phyloP scores from a whole-genome alignment of 2,329 filamentous ascomycete species.

The Verticillium nonalfalfae region DNA sequence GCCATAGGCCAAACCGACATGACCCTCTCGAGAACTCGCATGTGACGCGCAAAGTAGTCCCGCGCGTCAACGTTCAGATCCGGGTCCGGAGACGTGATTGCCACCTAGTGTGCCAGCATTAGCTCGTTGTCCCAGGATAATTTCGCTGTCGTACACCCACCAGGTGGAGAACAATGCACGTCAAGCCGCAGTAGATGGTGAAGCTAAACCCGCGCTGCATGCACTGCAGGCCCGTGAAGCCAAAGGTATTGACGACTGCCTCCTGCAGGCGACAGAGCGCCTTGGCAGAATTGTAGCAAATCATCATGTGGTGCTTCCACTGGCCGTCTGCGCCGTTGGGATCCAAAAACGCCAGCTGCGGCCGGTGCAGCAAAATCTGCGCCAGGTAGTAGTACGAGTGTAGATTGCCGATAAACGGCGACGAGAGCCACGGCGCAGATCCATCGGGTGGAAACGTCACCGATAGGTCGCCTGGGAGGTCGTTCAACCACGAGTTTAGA shows the following conservation, averaged over 20 bases:
- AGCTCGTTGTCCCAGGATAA: neutral
- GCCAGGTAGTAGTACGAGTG: constrained; percentile 84
- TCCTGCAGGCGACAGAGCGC: constrained; percentile 82
- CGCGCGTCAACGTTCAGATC: constrained; percentile 79
- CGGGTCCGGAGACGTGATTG: constrained; percentile 87
- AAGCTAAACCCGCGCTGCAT: constrained; percentile 96
- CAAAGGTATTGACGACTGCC: constrained; percentile 68
- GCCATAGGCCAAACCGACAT: constrained; percentile 80
- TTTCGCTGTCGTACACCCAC: constrained; percentile 48
- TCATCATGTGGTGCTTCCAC: constrained; percentile 84
- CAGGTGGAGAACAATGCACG: constrained; percentile 87
- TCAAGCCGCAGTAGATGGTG: constrained; percentile 85
- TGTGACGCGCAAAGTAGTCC: constrained; percentile 86
- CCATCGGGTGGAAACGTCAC: constrained; percentile 73
- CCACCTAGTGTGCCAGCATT: constrained; percentile 52
- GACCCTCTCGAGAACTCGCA: constrained; percentile 86
- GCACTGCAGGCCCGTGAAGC: constrained; percentile 73
- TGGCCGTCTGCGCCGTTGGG: constrained; percentile 62
- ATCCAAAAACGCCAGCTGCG: constrained; percentile 74
- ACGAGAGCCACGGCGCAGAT: constrained; percentile 76
- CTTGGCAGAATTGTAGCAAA: constrained; percentile 81
- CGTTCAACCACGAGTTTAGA: constrained; percentile 69
- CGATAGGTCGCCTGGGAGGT: constrained; percentile 72
- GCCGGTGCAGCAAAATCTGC: constrained; percentile 80
- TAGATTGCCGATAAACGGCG: constrained; percentile 82